These are phyloP conservation scores for Aphanomyces invadans DNA, from an alignment of 352 stramenopile species.

Conservation along the genomic window DNA sequence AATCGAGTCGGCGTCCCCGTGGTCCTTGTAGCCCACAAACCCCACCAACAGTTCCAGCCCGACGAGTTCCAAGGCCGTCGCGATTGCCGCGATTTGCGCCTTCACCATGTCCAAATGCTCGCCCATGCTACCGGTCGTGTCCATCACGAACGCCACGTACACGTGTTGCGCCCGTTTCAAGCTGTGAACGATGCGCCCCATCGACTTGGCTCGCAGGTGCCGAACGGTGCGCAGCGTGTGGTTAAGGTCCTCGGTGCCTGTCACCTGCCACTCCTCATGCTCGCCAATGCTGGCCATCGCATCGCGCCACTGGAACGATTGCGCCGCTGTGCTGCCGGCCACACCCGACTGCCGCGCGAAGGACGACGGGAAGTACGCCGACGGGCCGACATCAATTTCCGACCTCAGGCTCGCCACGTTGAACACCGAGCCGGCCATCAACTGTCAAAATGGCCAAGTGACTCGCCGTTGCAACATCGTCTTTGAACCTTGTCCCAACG, in stretches of 20 bases:
- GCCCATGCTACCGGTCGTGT: conserved; percentile 26
- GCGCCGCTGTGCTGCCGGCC: background rate
- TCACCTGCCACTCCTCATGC: background rate
- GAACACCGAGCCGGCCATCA: conserved; percentile 8
- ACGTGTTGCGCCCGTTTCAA: conserved; percentile 9
- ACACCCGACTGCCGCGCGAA: background rate
- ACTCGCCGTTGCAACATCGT: too few relatives aligned
- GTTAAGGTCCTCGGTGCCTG: background rate
- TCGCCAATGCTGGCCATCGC: background rate
- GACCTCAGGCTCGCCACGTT: background rate
- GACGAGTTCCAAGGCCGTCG: conserved; percentile 26
- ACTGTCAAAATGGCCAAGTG: too few relatives aligned
- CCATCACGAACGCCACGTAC: conserved; percentile 24
- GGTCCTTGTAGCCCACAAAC: conserved; percentile 40
- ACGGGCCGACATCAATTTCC: conserved; percentile 5
- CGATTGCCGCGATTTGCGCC: conserved; percentile 31
- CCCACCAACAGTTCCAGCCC: conserved; percentile 30
- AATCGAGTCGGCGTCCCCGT: conserved; percentile 30
- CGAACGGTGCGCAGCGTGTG: background rate
- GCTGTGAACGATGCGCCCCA: background rate
- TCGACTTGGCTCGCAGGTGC: background rate
- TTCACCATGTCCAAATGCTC: conserved; percentile 31
- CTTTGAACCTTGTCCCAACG: too few relatives aligned
- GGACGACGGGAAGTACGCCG: conserved; percentile 2
- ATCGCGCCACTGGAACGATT: background rate